Conservation (phyloP, 805 yeast species). For the Metschnikowia picachoensis region DNA sequence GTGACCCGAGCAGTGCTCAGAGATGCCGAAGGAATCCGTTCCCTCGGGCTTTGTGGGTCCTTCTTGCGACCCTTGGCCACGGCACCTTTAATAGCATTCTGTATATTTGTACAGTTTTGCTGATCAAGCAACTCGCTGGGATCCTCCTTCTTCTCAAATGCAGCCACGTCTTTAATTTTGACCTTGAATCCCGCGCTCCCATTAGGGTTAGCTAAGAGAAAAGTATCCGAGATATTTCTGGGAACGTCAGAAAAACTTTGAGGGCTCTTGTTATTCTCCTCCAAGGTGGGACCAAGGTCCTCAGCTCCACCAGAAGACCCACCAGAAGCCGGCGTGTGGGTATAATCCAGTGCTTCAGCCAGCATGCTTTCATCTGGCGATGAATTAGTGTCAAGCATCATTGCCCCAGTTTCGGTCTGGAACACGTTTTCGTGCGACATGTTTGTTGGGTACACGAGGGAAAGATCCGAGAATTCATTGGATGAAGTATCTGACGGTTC, state of each 20-base stretch:
- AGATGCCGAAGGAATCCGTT: not conserved
- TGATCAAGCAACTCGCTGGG: too few relatives aligned
- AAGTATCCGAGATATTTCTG: not conserved
- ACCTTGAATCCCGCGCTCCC: not conserved
- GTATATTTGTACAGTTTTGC: too few relatives aligned
- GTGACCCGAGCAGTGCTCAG: not conserved
- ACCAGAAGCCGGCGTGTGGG: not conserved
- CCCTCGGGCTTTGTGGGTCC: not conserved
- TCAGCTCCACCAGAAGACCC: not conserved
- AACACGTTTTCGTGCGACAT: not conserved
- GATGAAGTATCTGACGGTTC: too few relatives aligned
- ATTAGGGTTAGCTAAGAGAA: not conserved
- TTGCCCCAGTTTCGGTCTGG: not conserved
- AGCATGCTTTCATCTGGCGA: too few relatives aligned
- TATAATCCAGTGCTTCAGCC: not conserved
- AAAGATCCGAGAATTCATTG: too few relatives aligned
- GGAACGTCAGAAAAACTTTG: not conserved
- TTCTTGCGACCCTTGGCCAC: not conserved
- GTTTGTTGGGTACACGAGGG: too few relatives aligned
- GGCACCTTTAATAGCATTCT: too few relatives aligned
- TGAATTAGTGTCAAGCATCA: not conserved
- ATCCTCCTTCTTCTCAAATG: too few relatives aligned
- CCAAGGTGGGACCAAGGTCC: not conserved
- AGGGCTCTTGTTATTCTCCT: not conserved
- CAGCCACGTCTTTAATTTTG: not conserved